A percentile compares a stretch with the other conserved stretches of the same genome.
phyloP scores from a whole-genome alignment of 1,139 yeast species.

The Ogataea hybrid region DNA sequence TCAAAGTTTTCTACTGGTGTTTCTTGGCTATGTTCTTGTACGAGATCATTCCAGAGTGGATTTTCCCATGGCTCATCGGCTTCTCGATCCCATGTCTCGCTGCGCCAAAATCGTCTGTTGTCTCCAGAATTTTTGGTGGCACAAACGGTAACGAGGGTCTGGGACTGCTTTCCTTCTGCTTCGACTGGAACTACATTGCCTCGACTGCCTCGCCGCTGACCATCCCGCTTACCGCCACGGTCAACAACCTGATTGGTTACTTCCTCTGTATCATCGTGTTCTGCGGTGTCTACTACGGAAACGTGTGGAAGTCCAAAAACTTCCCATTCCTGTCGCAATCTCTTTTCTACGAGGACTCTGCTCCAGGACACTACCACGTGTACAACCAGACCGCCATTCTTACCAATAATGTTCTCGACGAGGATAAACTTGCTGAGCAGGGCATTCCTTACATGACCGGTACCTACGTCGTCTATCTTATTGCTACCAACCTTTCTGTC shows the following conservation, averaged over 20 bases:
- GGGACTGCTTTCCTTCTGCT: constrained; percentile 30
- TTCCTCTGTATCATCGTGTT: constrained; percentile 30
- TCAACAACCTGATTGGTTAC: constrained; percentile 31
- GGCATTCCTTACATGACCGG: constrained; percentile 33
- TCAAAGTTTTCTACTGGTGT: constrained; percentile 25
- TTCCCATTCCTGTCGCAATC: constrained; percentile 33
- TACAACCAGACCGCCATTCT: constrained; percentile 31
- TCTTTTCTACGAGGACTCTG: constrained; percentile 27
- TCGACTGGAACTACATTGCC: constrained; percentile 33
- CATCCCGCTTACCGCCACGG: constrained; percentile 28
- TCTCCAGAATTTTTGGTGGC: constrained; percentile 25
- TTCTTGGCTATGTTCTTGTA: constrained; percentile 24
- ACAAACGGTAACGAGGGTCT: constrained; percentile 33
- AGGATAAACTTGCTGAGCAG: constrained; percentile 23
- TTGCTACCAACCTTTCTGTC: constrained; percentile 32
- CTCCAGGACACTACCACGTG: constrained; percentile 23
- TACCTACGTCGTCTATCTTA: constrained; percentile 30
- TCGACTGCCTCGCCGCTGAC: constrained; percentile 31
- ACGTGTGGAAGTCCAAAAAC: constrained; percentile 31
- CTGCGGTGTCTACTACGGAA: constrained; percentile 32
- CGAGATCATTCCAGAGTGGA: constrained; percentile 31
- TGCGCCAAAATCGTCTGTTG: constrained; percentile 27
- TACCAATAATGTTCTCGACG: constrained; percentile 25
- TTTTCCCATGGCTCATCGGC: constrained; percentile 23
- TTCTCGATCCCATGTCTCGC: constrained; percentile 30